Base-by-base conservation (phyloP, 2,329 filamentous ascomycete genomes). In the Colletotrichum kahawae region DNA sequence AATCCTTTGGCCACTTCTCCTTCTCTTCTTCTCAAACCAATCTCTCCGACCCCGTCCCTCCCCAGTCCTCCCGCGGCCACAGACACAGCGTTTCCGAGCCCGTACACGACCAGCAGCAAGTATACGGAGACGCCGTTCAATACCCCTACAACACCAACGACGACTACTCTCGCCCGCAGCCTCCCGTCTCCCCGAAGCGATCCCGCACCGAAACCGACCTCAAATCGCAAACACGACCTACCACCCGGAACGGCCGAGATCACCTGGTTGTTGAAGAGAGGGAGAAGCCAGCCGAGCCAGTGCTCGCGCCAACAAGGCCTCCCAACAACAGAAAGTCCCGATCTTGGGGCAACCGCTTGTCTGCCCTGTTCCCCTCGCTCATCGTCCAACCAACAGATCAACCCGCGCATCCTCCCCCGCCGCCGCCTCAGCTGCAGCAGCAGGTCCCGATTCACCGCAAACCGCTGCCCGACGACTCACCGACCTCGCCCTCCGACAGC, bases 341-440 rank as follows among this genome's bases (percentile, higher is more conserved):
- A 69, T 82, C 79, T 51, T 86, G 84, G 85, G 78, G 81, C 71
- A 78, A 80, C 64, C 83, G 84, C 73, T 75, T 84, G 57, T 84
- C 83, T 56, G 81, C 82, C 24, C 78, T 85, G 56, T 78, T 85
- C 62, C 85, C 84, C 63, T 81, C 83, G 78, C 84, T 87, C 81
- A 85, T 83, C 62, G 68, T 82, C 71, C 80, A 81, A 56, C 77
- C 80, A 65, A 73, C 80, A 81, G 84, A 84, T 77, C 70, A 79
- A 43, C 70, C 77, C 38, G 38, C 38, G 38, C 77, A 78, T 69
- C 70, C 77, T 57, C 67, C 76, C 18, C 72, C 34, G 59, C 43
- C 60, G n/a, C 72, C 29, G 69, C 62, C 68, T 71, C 56, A 67
- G 70, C 51, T 69, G 70, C 77, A 65, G 73, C 77, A 54, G 76